Conservation (phyloP, 2,329 filamentous ascomycete genomes). For the Curvularia hawaiiensis region DNA sequence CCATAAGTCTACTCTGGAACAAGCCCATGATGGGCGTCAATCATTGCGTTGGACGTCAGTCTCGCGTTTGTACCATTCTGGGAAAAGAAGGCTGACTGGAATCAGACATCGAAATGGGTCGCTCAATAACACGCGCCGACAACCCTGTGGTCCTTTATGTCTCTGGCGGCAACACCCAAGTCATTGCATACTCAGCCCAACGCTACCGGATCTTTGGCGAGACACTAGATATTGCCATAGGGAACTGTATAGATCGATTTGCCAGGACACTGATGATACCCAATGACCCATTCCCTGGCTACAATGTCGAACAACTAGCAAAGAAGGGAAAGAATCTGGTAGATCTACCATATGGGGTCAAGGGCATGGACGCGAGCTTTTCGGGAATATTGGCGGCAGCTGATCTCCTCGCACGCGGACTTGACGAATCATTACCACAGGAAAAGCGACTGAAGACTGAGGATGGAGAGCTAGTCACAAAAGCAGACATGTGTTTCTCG, state of each 20-base stretch:
- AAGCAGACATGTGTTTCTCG: constrained; percentile 88
- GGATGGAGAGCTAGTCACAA: constrained; percentile 67
- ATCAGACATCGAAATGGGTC: constrained; percentile 91
- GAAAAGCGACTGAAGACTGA: constrained; percentile 51
- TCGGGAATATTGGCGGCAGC: constrained; percentile 86
- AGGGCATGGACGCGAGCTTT: constrained; percentile 98
- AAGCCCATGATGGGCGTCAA: constrained; percentile 94
- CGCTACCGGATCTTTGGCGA: constrained; percentile 98
- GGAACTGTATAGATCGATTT: constrained; percentile 96
- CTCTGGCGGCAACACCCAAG: constrained; percentile 94
- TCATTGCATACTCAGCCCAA: constrained; percentile 94
- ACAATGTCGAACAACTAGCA: constrained; percentile 96
- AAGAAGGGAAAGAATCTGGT: constrained; percentile 73
- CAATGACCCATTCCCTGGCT: constrained; percentile 95
- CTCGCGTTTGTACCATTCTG: background rate
- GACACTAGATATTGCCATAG: constrained; percentile 95
- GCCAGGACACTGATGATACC: constrained; percentile 88
- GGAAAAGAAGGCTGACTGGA: background rate
- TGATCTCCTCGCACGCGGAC: constrained; percentile 76
- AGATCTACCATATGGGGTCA: constrained; percentile 93
- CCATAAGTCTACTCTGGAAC: constrained; percentile 80
- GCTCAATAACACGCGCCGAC: constrained; percentile 84
- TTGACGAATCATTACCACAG: constrained; percentile 49
- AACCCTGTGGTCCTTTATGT: constrained; percentile 98
- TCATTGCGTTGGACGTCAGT: constrained; percentile 86